These are phyloP conservation scores for Chrysochromulina parva DNA, from an alignment of 78 protist species.

Conservation along the genomic window DNA sequence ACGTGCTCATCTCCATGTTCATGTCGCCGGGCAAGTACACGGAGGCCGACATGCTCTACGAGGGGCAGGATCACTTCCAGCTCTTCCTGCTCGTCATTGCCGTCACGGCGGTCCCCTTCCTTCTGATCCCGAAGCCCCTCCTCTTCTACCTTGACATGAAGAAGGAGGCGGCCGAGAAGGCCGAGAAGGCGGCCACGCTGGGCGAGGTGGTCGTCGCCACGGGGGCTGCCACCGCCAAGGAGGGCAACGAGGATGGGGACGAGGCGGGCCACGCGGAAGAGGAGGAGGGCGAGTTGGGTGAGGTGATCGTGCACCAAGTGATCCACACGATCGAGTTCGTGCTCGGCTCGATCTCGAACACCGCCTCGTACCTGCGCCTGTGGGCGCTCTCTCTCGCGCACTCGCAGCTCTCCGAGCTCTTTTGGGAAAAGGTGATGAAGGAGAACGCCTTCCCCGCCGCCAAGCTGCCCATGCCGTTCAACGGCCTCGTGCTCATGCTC, in stretches of 20 bases:
- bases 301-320: conserved; percentile 59
- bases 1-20: conserved; percentile 84
- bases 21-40: conserved; percentile 31
- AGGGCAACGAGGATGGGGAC: not conserved
- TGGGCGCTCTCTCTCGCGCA: conserved; percentile 99
- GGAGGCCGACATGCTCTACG: not conserved
- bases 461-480: not conserved
- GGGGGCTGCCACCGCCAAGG: no score
- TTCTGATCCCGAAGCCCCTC: conserved; percentile 87
- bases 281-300: conserved; percentile 78
- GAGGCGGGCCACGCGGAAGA: not conserved
- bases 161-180: no score
- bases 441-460: not conserved
- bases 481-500: not conserved
- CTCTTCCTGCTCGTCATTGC: conserved; percentile 67
- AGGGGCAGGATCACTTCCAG: conserved; percentile 55
- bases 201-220: not conserved
- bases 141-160: conserved; percentile 45
- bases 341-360: conserved; percentile 97
- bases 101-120: conserved; percentile 80
- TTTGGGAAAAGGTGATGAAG: conserved; percentile 71
- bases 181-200: not conserved
- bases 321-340: conserved; percentile 99
- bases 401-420: conserved; percentile 57
- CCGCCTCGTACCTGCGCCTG: conserved; percentile 99